Evolutionary conservation across 2,329 filamentous ascomycete species (phyloP).

Genomic region (Penicillium sp.): DNA sequence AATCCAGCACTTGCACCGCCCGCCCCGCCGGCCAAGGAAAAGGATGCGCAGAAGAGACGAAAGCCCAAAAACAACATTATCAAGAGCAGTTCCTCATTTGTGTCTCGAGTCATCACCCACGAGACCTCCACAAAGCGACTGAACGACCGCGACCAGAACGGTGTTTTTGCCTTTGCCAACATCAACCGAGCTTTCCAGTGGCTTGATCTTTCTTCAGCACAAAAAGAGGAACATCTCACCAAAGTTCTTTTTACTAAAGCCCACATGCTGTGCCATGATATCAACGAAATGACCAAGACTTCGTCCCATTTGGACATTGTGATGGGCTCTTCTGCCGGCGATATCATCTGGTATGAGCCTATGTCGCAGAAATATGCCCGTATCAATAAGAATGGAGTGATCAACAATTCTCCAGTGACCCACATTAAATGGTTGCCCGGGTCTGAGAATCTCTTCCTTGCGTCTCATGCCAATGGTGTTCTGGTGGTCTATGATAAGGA

Average conservation of each 20-base stretch:
- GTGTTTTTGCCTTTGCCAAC: conserved; percentile 88
- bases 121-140: conserved; percentile 76
- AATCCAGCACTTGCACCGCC: conserved; percentile 65
- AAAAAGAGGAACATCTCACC: conserved; percentile 79
- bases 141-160: conserved; percentile 72
- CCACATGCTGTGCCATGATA: conserved; percentile 90
- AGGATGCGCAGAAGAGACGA: conserved; percentile 67
- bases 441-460: conserved; percentile 89
- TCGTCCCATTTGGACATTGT: conserved; percentile 80
- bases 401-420: conserved; percentile 80
- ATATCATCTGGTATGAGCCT: conserved; percentile 98
- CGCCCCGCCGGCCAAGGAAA: conserved; percentile 64
- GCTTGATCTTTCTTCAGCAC: conserved; percentile 76
- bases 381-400: conserved; percentile 93
- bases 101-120: conserved; percentile 91
- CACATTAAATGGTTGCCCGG: conserved; percentile 92
- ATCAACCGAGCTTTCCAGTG: conserved; percentile 95
- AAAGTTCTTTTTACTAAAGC: conserved; percentile 98
- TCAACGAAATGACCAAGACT: conserved; percentile 79
- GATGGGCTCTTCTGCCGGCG: conserved; percentile 93
- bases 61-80: conserved; percentile 99
- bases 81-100: conserved; percentile 98
- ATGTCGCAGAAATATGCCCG: conserved; percentile 93
- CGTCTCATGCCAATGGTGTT: conserved; percentile 86
- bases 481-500: conserved; percentile 96